Conservation (phyloP, 1,284 basidiomycete species). For the Marasmius sp. region DNA sequence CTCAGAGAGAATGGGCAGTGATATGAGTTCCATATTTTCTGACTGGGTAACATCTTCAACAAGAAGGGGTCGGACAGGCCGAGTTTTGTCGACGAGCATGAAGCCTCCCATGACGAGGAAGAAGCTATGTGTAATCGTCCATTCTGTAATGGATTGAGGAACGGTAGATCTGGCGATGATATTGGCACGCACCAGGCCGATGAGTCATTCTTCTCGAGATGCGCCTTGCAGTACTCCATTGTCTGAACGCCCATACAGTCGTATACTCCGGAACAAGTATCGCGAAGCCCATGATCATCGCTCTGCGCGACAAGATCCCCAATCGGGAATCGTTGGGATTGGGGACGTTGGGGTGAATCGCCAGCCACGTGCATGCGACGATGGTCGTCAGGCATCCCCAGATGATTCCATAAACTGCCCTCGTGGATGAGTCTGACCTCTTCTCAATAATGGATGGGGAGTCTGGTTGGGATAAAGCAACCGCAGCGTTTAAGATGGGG, state of each 20-base stretch:
- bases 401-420: conserved; percentile 1
- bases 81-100: not conserved
- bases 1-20: not conserved
- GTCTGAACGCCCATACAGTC: not conserved
- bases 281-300: not conserved
- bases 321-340: not conserved
- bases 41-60: not conserved
- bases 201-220: not conserved
- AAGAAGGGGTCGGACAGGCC: not conserved
- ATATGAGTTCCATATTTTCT: too few relatives aligned
- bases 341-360: conserved; percentile 6
- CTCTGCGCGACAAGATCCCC: not conserved
- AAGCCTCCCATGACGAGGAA: conserved; percentile 3
- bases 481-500: too few relatives aligned
- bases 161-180: not conserved
- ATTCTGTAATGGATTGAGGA: not conserved
- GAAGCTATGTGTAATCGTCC: conserved; percentile 3
- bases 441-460: too few relatives aligned
- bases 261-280: not conserved
- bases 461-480: too few relatives aligned
- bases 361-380: conserved; percentile 9
- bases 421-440: not conserved
- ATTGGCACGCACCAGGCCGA: not conserved
- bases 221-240: not conserved
- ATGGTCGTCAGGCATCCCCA: conserved; percentile 6